Conservation (phyloP, 2,329 filamentous ascomycete species). For the Malbranchea zuffiana region DNA sequence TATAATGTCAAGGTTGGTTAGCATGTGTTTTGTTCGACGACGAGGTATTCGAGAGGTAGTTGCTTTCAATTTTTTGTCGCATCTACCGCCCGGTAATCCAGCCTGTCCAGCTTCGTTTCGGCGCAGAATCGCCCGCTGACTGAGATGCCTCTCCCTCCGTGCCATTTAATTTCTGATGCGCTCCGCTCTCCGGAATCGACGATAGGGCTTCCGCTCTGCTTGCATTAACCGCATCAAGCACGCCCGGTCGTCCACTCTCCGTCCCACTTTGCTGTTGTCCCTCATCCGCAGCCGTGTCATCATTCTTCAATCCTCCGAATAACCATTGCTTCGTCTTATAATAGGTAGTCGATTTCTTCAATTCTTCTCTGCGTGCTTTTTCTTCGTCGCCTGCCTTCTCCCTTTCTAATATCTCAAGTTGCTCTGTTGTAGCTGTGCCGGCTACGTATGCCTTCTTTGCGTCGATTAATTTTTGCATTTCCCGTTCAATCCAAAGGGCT, state of each 20-base stretch:
- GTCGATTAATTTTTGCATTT: constrained; percentile 32
- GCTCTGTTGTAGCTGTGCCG: constrained; percentile 31
- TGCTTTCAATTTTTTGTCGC: neutral
- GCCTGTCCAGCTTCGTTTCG: constrained; percentile 31
- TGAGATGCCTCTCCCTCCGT: neutral
- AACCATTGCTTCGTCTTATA: constrained; percentile 30
- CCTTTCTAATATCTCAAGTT: constrained; percentile 35
- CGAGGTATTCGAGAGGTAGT: too few relatives aligned
- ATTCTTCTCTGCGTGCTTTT: constrained; percentile 30
- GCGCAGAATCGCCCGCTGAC: constrained; percentile 13
- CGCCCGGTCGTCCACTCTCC: constrained; percentile 17
- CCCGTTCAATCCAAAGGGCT: constrained; percentile 48
- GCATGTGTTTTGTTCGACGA: too few relatives aligned
- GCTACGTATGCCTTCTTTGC: constrained; percentile 33
- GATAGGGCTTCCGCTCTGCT: constrained; percentile 22
- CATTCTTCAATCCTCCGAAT: constrained; percentile 30
- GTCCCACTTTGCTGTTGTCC: constrained; percentile 11
- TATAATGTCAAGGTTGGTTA: too few relatives aligned
- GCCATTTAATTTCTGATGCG: neutral
- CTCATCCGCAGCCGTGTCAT: constrained; percentile 18
- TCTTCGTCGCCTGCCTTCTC: constrained; percentile 36
- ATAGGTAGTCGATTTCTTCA: constrained; percentile 29
- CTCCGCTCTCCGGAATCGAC: neutral
- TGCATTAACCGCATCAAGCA: constrained; percentile 29
- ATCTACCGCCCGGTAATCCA: constrained; percentile 31